Conservation (phyloP, 2,329 filamentous ascomycete genomes). For the Balansia obtecta region DNA sequence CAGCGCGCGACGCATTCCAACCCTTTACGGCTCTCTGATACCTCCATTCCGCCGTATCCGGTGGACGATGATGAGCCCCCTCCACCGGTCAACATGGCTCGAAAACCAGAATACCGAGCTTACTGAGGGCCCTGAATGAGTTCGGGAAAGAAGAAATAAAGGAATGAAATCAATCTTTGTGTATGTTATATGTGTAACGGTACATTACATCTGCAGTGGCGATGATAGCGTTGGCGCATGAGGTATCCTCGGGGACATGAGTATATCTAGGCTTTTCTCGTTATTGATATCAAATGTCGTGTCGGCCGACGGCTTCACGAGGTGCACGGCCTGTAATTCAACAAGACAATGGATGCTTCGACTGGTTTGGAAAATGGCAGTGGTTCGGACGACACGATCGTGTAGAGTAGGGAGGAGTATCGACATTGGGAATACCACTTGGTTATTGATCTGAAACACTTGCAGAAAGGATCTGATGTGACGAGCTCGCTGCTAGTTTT, state of each 20-base stretch:
- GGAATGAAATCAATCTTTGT: too few relatives aligned
- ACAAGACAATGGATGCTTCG: too few relatives aligned
- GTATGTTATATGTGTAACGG: too few relatives aligned
- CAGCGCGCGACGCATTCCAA: slow-evolving; percentile 15
- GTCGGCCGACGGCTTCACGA: too few relatives aligned
- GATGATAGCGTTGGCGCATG: neutral
- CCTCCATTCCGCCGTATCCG: slow-evolving; percentile 58
- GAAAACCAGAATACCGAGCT: slow-evolving; percentile 62
- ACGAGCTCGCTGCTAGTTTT: too few relatives aligned
- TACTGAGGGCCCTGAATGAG: neutral
- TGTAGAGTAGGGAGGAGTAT: too few relatives aligned
- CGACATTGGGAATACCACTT: neutral
- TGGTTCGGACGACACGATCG: too few relatives aligned
- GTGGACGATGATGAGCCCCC: slow-evolving; percentile 67
- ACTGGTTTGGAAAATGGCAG: too few relatives aligned
- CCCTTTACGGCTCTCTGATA: slow-evolving; percentile 19
- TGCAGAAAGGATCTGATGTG: too few relatives aligned
- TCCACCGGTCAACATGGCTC: slow-evolving; percentile 71
- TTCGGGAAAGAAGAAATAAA: too few relatives aligned
- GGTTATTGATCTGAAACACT: neutral
- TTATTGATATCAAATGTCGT: neutral
- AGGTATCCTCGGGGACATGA: neutral
- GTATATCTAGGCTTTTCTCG: neutral
- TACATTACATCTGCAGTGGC: neutral
- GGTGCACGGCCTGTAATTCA: too few relatives aligned